Evolutionary conservation across 2,329 filamentous ascomycete genomes (phyloP), one percentile per base, ranked within the genome.

Genomic region (Phoma herbarum): DNA sequence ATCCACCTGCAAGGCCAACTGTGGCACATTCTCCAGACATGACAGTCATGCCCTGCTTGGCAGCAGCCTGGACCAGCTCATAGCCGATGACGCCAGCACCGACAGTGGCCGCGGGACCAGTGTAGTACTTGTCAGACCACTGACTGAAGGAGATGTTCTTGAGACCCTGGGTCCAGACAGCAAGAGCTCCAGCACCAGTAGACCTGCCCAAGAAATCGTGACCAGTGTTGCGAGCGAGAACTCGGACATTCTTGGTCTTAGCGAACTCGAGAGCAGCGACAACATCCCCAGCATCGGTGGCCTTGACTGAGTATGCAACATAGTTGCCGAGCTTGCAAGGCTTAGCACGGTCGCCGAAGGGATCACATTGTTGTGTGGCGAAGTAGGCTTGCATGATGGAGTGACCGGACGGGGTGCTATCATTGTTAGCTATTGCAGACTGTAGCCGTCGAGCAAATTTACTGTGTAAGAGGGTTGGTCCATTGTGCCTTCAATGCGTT

Each of bases 261-360:
- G 70, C 70, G 46, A 75, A 75, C 14, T 54, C 37, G 11, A 75
- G 53, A n/a, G 63, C 62, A 22, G 60, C 58, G 3, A 55, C 39
- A 2, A 68, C 47, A 39, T 73, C 67, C 14, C 46, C 48, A 25
- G 56, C 59, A 16, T 59, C 56, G n/a, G 54, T 53, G 9, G 59
- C 78, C 51, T 78, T 74, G n/a, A 81, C 75, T 0, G 76, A 62
- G 48, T 79, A 79, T 29, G 67, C 54, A 0, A 73, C 74, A 28
- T 66, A 62, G 39, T 68, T 70, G 67, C 75, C 62, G 10, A 62
- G 60, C 10, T 72, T 46, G 52, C 66, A 69, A 33, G 64, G 56
- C 3, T 29, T 46, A 23, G 23, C 47, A 26, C 48, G 54, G 26
- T 61, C 48, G 22, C 61, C 55, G 43, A 63, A 69, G 3, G 64